A percentile compares a stretch with the other conserved stretches of the same genome.
phyloP scores from a whole-genome alignment of 768 basidiomycete genomes.

The Lactarius tabidus region DNA sequence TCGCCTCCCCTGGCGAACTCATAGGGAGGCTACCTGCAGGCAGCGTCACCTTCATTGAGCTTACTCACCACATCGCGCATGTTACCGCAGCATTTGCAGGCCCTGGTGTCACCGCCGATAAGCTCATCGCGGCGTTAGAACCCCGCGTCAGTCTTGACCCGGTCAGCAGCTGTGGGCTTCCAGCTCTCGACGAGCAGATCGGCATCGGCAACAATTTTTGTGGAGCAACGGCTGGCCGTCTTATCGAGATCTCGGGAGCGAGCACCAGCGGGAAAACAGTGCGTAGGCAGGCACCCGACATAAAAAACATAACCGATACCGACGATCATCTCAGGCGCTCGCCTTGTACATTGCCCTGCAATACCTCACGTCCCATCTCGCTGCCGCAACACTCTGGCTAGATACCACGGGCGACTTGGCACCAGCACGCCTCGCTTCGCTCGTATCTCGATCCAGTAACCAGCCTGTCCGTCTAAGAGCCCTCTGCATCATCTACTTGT shows the following conservation, averaged over 20 bases:
- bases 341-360: slow-evolving; percentile 55
- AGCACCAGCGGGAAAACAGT: slow-evolving; percentile 68
- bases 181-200: slow-evolving; percentile 50
- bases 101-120: slow-evolving; percentile 30
- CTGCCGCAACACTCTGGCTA: slow-evolving; percentile 58
- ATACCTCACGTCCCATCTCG: slow-evolving; percentile 40
- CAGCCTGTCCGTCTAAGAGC: slow-evolving; percentile 26
- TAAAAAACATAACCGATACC: slow-evolving; percentile 8
- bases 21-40: slow-evolving; percentile 18
- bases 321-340: slow-evolving; percentile 44
- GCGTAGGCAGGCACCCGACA: slow-evolving; percentile 27
- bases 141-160: slow-evolving; percentile 30
- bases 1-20: slow-evolving; percentile 7
- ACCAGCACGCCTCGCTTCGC: slow-evolving; percentile 40
- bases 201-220: slow-evolving; percentile 43
- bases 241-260: slow-evolving; percentile 69
- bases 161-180: slow-evolving; percentile 36
- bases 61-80: slow-evolving; percentile 17
- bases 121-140: slow-evolving; percentile 30
- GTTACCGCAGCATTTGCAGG: slow-evolving; percentile 14
- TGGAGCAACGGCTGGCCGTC: slow-evolving; percentile 35
- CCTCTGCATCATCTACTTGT: not conserved
- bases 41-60: slow-evolving; percentile 17
- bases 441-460: slow-evolving; percentile 30
- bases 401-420: slow-evolving; percentile 70